Evolutionary conservation across 2,329 filamentous ascomycete species (phyloP).

Genomic region (Juglanconis oblonga): DNA sequence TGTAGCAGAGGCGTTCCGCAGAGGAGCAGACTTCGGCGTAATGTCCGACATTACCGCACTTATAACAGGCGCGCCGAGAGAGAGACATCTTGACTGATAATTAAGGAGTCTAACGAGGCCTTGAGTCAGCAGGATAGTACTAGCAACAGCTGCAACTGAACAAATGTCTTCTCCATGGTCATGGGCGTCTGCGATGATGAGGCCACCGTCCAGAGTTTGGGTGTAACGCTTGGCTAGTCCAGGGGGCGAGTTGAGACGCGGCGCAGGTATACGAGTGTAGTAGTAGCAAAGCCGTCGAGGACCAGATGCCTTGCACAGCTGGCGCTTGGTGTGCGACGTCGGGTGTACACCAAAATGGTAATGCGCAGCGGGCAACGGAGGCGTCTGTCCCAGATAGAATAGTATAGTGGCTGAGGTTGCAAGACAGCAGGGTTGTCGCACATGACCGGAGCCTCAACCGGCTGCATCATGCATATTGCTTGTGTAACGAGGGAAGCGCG

Average conservation of each 20-base stretch:
- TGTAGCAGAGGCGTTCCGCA: constrained; percentile 98
- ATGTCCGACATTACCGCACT: constrained; percentile 79
- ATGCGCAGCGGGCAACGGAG: neutral
- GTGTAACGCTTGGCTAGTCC: neutral
- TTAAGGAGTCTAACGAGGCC: constrained; percentile 15
- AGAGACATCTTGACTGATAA: constrained; percentile 62
- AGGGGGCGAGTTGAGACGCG: neutral
- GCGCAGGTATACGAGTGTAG: neutral
- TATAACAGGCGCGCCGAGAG: constrained; percentile 80
- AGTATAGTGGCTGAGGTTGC: neutral
- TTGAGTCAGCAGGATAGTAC: constrained; percentile 13
- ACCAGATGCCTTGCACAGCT: neutral
- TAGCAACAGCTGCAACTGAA: neutral
- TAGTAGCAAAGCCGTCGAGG: neutral
- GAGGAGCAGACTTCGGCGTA: constrained; percentile 92
- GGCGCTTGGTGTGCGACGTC: neutral
- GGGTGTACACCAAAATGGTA: neutral
- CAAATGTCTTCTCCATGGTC: constrained; percentile 20
- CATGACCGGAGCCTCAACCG: constrained; percentile 12
- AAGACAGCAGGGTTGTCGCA: constrained; percentile 8
- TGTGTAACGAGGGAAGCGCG: constrained; percentile 21
- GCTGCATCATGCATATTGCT: constrained; percentile 25
- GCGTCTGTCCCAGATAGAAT: constrained; percentile 4
- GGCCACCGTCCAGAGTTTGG: neutral
- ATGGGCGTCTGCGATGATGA: neutral